phyloP scores from a whole-genome alignment of 306 rosid species.

The Dalbergia oliveri region DNA sequence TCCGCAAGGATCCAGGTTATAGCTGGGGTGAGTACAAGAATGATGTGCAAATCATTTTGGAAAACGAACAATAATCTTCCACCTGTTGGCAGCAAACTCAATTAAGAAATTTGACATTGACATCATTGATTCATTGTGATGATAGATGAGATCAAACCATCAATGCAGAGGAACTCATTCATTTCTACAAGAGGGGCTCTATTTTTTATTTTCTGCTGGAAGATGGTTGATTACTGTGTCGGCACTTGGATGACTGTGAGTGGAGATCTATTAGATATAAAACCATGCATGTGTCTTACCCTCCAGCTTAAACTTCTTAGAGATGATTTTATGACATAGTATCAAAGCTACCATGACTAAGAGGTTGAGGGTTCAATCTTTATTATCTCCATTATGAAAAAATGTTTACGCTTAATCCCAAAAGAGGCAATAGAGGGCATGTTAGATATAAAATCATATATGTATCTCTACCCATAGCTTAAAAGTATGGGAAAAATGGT shows the following conservation, averaged over 20 bases:
- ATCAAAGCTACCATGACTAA: no score
- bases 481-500: no score
- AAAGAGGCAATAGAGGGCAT: no score
- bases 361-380: no score
- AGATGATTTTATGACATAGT: no score
- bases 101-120: neutral
- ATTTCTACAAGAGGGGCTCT: neutral
- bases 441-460: no score
- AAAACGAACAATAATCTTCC: conserved; percentile 32
- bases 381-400: no score
- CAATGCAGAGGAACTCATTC: neutral
- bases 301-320: no score
- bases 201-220: conserved; percentile 11
- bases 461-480: no score
- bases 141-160: conserved; percentile 11
- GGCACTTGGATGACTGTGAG: neutral
- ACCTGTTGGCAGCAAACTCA: conserved; percentile 22
- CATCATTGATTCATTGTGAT: neutral
- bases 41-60: conserved; percentile 37
- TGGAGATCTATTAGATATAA: no score
- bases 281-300: no score
- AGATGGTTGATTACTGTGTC: neutral
- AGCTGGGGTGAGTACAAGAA: conserved; percentile 69
- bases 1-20: conserved; percentile 73
- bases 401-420: no score